phyloP scores from a whole-genome alignment of 1,139 yeast genomes.

The Saccharomyces hybrid region DNA sequence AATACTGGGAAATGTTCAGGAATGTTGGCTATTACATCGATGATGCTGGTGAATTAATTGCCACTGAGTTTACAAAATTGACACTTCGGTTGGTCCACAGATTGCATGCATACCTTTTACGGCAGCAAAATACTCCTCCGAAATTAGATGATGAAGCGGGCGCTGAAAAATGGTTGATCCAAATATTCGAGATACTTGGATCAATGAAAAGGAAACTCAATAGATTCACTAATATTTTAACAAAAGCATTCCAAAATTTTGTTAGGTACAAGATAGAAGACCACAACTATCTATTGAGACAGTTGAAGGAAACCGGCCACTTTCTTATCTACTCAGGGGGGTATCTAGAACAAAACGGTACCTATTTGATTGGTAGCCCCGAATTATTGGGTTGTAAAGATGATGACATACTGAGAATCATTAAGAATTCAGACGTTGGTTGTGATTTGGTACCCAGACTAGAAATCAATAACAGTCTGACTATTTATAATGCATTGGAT shows the following conservation, averaged over 20 bases:
- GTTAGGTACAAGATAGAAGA: slow-evolving; percentile 59
- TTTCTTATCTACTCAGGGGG: slow-evolving; percentile 68
- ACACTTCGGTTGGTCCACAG: slow-evolving; percentile 64
- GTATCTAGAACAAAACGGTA: slow-evolving; percentile 63
- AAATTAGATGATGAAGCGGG: slow-evolving; percentile 46
- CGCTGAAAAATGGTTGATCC: slow-evolving; percentile 70
- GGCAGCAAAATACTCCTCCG: slow-evolving; percentile 64
- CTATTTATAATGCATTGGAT: slow-evolving; percentile 25
- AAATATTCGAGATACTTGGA: slow-evolving; percentile 77
- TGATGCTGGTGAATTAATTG: slow-evolving; percentile 80
- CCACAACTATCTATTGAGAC: slow-evolving; percentile 43
- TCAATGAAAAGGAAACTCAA: slow-evolving; percentile 77
- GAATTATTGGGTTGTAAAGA: slow-evolving; percentile 34
- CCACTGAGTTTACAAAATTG: slow-evolving; percentile 62
- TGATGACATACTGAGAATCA: slow-evolving; percentile 32
- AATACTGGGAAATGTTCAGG: slow-evolving; percentile 67
- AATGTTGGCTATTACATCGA: slow-evolving; percentile 68
- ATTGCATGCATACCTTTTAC: slow-evolving; percentile 60
- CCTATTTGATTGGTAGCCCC: slow-evolving; percentile 34
- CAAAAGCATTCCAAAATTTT: slow-evolving; percentile 70
- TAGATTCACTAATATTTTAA: slow-evolving; percentile 63
- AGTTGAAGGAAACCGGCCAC: slow-evolving; percentile 58
- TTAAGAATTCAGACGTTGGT: slow-evolving; percentile 34
- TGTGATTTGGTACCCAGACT: slow-evolving; percentile 32
- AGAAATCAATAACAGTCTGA: slow-evolving; percentile 28